Evolutionary conservation across 768 basidiomycete genomes (phyloP).

Genomic region (Leccinum rimulosum): DNA sequence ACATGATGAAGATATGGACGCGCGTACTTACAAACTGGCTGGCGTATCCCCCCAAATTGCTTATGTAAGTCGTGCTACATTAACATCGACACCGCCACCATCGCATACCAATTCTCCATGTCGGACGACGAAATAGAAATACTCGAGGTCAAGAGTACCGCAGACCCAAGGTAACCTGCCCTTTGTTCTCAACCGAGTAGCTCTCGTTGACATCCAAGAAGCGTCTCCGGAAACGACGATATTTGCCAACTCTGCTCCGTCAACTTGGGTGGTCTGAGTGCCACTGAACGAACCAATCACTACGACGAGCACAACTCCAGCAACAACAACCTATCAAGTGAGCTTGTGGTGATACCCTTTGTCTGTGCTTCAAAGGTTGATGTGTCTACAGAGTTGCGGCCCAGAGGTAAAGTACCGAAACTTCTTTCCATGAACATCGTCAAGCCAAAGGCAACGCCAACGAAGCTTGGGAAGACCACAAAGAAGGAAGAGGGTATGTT

Average conservation of each 20-base stretch:
- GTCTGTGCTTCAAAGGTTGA: not conserved
- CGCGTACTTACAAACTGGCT: slow-evolving; percentile 41
- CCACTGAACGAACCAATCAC: slow-evolving; percentile 46
- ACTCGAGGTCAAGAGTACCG: slow-evolving; percentile 7
- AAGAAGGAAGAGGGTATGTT: slow-evolving; percentile 45
- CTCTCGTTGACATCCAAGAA: slow-evolving; percentile 6
- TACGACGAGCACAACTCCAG: slow-evolving; percentile 49
- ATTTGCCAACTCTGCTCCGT: slow-evolving; percentile 52
- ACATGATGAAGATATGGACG: slow-evolving; percentile 56
- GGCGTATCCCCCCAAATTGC: slow-evolving; percentile 15
- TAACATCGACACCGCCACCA: slow-evolving; percentile 11
- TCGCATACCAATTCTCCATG: slow-evolving; percentile 8
- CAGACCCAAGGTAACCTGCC: slow-evolving; percentile 12
- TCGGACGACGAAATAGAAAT: slow-evolving; percentile 29
- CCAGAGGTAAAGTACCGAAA: slow-evolving; percentile 17
- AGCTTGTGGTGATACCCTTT: not conserved
- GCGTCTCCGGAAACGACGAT: slow-evolving; percentile 18
- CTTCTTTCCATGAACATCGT: not conserved
- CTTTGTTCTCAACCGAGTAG: not conserved
- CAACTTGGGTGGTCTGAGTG: slow-evolving; percentile 39
- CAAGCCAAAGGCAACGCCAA: not conserved
- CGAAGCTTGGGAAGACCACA: slow-evolving; percentile 14
- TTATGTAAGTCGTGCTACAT: slow-evolving; percentile 22
- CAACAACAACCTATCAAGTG: slow-evolving; percentile 18
- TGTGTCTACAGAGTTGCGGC: slow-evolving; percentile 9